Percentiles rank a stretch among this genome's conserved stretches.
Evolutionary conservation across 2,329 filamentous ascomycete genomes (phyloP).

Genomic region (Septoria petroselini): DNA sequence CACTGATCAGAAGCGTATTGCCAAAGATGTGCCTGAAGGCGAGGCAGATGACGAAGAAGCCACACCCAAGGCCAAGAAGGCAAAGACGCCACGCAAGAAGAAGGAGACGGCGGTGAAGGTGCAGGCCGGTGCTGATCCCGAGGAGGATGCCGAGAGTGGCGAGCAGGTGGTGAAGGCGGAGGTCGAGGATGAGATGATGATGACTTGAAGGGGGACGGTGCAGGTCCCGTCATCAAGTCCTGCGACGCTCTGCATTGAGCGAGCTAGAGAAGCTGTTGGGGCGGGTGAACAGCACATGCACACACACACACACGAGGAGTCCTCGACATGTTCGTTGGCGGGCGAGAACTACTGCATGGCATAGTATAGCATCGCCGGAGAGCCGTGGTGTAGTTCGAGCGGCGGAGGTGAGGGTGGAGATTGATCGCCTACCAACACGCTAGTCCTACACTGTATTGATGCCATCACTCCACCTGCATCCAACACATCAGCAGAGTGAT

Average conservation of each 20-base stretch:
- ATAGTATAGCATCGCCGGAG: neutral
- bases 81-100: slow-evolving; percentile 20
- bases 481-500: too few relatives aligned
- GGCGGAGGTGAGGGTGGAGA: too few relatives aligned
- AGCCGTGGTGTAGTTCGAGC: neutral
- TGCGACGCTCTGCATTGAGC: too few relatives aligned
- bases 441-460: neutral
- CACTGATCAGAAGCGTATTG: slow-evolving; percentile 26
- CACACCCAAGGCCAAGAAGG: slow-evolving; percentile 22
- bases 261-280: too few relatives aligned
- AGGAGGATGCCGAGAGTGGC: slow-evolving; percentile 7
- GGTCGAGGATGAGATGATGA: slow-evolving; percentile 6
- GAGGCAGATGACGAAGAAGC: slow-evolving; percentile 21
- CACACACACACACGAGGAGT: neutral
- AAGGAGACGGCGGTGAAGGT: slow-evolving; percentile 20
- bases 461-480: too few relatives aligned
- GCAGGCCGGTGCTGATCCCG: slow-evolving; percentile 13
- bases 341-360: neutral
- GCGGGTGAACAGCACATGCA: neutral
- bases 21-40: slow-evolving; percentile 20
- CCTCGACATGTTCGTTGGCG: neutral
- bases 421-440: too few relatives aligned
- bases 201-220: neutral
- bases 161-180: neutral
- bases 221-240: neutral